Conservation (phyloP, 1,139 yeast species). For the Diutina ranongensis region DNA sequence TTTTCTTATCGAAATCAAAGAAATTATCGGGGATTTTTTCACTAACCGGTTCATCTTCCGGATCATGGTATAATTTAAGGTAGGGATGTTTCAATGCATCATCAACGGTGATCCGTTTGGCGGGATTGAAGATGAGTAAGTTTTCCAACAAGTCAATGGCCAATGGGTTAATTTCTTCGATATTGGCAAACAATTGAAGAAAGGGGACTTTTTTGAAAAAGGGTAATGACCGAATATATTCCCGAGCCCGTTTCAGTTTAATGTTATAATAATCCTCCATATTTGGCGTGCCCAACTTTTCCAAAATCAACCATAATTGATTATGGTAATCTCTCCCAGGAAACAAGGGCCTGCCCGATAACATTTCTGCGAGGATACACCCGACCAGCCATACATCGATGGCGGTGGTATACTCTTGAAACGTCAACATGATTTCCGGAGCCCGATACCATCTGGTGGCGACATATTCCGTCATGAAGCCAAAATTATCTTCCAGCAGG, state of each 20-base stretch:
- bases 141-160: slow-evolving; percentile 71
- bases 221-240: slow-evolving; percentile 70
- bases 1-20: slow-evolving; percentile 71
- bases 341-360: slow-evolving; percentile 75
- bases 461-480: slow-evolving; percentile 89
- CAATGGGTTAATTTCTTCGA: slow-evolving; percentile 34
- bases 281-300: slow-evolving; percentile 81
- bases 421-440: slow-evolving; percentile 92
- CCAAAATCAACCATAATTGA: slow-evolving; percentile 79
- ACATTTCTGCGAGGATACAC: slow-evolving; percentile 89
- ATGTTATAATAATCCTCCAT: slow-evolving; percentile 73
- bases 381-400: slow-evolving; percentile 97
- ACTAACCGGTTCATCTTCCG: slow-evolving; percentile 73
- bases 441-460: slow-evolving; percentile 98
- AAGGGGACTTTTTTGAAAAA: slow-evolving; percentile 48
- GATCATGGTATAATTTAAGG: slow-evolving; percentile 67
- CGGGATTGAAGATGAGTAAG: slow-evolving; percentile 72
- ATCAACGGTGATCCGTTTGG: slow-evolving; percentile 63
- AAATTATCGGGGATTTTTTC: slow-evolving; percentile 64
- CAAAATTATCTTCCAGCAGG: slow-evolving; percentile 39
- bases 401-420: slow-evolving; percentile 87
- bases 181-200: slow-evolving; percentile 28
- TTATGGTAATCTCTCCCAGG: slow-evolving; percentile 94
- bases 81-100: slow-evolving; percentile 82
- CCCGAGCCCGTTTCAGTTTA: slow-evolving; percentile 76